Percentiles rank a stretch among this genome's conserved stretches.
phyloP scores from a whole-genome alignment of 768 basidiomycete genomes.

The Kwoniella bestiolae region DNA sequence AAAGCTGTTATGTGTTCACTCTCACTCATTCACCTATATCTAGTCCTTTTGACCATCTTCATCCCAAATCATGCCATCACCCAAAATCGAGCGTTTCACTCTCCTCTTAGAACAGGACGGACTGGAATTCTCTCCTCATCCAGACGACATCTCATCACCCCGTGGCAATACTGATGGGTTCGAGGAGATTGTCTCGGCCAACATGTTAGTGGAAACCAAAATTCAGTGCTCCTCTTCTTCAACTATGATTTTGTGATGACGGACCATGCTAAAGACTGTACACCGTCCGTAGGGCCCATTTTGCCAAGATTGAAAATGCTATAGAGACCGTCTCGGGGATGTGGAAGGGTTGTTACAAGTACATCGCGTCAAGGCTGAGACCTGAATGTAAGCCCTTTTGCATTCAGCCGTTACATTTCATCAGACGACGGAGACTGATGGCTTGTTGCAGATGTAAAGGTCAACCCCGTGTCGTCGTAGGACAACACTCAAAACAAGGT shows the following conservation, averaged over 20 bases:
- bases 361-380: not conserved
- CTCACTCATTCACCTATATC: not conserved
- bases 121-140: not conserved
- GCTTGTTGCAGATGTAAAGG: too few relatives aligned
- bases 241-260: too few relatives aligned
- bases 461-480: too few relatives aligned
- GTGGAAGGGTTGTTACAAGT: constrained; percentile 7
- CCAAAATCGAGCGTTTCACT: not conserved
- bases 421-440: too few relatives aligned
- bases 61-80: not conserved
- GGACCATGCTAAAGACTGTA: too few relatives aligned
- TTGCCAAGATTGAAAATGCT: not conserved
- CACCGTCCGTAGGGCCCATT: not conserved
- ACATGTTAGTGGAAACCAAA: too few relatives aligned
- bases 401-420: too few relatives aligned
- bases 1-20: too few relatives aligned
- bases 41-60: not conserved
- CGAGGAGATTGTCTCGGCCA: constrained; percentile 3
- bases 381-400: not conserved
- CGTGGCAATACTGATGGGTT: constrained; percentile 7
- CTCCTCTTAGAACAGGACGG: not conserved
- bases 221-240: too few relatives aligned
- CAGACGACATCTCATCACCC: not conserved
- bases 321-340: not conserved
- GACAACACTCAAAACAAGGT: too few relatives aligned